These are phyloP conservation scores for Melampsora larici-populina DNA, from an alignment of 1,284 basidiomycete genomes.

Conservation along the genomic window DNA sequence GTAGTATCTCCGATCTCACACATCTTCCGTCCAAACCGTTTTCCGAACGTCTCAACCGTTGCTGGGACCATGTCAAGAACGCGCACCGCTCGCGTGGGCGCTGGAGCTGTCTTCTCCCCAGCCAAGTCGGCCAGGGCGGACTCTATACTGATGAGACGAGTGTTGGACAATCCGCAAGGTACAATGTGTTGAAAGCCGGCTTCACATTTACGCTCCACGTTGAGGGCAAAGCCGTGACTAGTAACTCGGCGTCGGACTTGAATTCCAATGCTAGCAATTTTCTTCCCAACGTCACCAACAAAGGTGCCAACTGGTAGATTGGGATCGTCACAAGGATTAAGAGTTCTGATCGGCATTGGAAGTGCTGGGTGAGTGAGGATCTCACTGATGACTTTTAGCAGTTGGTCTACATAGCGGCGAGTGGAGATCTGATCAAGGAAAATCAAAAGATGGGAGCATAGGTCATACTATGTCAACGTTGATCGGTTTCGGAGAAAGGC, in stretches of 20 bases:
- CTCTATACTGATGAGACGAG: conserved; percentile 63
- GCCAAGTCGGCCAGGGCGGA: conserved; percentile 11
- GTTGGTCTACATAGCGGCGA: conserved; percentile 56
- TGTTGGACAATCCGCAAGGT: conserved; percentile 86
- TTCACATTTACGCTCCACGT: conserved; percentile 74
- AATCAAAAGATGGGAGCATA: not conserved
- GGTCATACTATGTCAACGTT: not conserved
- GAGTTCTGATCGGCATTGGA: conserved; percentile 29
- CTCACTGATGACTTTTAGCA: conserved; percentile 55
- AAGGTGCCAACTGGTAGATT: conserved; percentile 42
- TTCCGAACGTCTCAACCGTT: conserved; percentile 48
- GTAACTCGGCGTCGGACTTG: conserved; percentile 91
- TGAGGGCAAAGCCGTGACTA: conserved; percentile 91
- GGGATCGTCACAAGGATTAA: conserved; percentile 36
- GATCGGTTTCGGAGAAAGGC: not conserved
- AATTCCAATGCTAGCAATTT: conserved; percentile 92
- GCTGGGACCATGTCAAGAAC: conserved; percentile 47
- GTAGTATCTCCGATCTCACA: conserved; percentile 50
- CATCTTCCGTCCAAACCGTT: conserved; percentile 53
- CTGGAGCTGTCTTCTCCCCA: not conserved
- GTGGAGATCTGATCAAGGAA: conserved; percentile 52
- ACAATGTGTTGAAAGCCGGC: conserved; percentile 82
- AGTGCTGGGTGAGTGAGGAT: conserved; percentile 49
- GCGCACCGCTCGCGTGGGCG: conserved; percentile 26
- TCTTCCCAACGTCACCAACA: conserved; percentile 58